A percentile compares a stretch with the other conserved stretches of the same genome.
These are phyloP conservation scores for Diaporthe eres DNA, from an alignment of 2,329 filamentous ascomycete species.

Conservation along the genomic window DNA sequence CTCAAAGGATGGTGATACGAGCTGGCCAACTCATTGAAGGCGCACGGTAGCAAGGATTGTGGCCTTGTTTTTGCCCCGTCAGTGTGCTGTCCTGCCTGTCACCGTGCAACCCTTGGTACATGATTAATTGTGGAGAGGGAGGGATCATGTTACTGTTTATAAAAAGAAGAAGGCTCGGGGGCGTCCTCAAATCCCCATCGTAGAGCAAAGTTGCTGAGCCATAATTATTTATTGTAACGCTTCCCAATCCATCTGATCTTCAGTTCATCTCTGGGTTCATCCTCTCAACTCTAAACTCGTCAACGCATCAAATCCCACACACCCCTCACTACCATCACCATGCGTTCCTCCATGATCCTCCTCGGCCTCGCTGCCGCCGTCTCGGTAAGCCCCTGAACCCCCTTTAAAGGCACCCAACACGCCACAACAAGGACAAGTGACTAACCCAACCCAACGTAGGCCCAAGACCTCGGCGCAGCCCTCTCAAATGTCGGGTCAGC, in stretches of 20 bases:
- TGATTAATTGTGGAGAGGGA: slow-evolving; percentile 34
- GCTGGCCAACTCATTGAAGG: slow-evolving; percentile 31
- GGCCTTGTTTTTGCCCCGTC: slow-evolving; percentile 33
- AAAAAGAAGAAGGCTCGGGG: slow-evolving; percentile 15
- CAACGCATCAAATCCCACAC: slow-evolving; percentile 12
- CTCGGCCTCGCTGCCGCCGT: slow-evolving; percentile 51
- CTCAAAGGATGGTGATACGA: slow-evolving; percentile 22
- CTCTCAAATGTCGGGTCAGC: slow-evolving; percentile 10
- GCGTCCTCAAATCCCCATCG: neutral
- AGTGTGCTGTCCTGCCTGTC: slow-evolving; percentile 27
- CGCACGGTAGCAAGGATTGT: slow-evolving; percentile 27
- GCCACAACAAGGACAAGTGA: neutral
- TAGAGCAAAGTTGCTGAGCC: slow-evolving; percentile 16
- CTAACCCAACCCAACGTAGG: slow-evolving; percentile 25
- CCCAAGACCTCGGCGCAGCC: slow-evolving; percentile 42
- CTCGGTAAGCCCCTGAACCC: slow-evolving; percentile 46
- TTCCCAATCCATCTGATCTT: slow-evolving; percentile 7
- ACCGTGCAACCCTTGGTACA: slow-evolving; percentile 29
- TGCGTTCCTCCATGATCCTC: slow-evolving; percentile 52
- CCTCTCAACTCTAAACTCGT: slow-evolving; percentile 1
- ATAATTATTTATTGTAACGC: slow-evolving; percentile 17
- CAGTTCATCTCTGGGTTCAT: slow-evolving; percentile 5
- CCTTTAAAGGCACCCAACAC: neutral
- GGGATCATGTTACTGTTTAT: slow-evolving; percentile 28
- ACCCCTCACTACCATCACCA: slow-evolving; percentile 33